Conservation (phyloP, 352 stramenopile genomes). For the Phytophthora macrochlamydospora region DNA sequence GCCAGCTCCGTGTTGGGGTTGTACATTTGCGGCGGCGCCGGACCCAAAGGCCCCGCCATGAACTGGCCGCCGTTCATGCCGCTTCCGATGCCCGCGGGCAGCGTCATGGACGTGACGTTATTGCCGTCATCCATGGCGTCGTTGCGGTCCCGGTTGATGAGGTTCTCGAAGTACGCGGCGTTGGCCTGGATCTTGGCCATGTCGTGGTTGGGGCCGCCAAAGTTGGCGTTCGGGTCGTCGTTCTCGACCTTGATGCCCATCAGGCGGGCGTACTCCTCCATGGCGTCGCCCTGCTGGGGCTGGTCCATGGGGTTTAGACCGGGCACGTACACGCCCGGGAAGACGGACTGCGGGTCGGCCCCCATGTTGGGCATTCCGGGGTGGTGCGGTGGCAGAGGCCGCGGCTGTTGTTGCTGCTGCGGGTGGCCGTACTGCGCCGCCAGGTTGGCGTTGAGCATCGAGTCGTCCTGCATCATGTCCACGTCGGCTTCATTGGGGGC, state of each 20-base stretch:
- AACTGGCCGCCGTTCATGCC: slow-evolving; percentile 55
- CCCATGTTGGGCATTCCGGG: slow-evolving; percentile 13
- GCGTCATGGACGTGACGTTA: slow-evolving; percentile 68
- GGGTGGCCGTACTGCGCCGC: slow-evolving; percentile 49
- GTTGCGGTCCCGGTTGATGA: slow-evolving; percentile 65
- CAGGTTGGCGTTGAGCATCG: slow-evolving; percentile 57
- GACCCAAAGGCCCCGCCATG: slow-evolving; percentile 36
- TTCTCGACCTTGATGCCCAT: slow-evolving; percentile 87
- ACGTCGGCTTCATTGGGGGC: slow-evolving; percentile 59
- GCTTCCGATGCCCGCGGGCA: slow-evolving; percentile 68
- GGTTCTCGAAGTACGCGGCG: slow-evolving; percentile 81
- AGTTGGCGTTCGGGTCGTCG: slow-evolving; percentile 37
- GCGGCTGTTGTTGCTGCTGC: slow-evolving; percentile 21
- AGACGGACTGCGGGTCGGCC: slow-evolving; percentile 27
- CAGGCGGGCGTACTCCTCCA: slow-evolving; percentile 82
- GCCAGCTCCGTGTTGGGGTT: slow-evolving; percentile 61
- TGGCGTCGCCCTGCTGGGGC: slow-evolving; percentile 48
- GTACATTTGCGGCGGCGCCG: slow-evolving; percentile 40
- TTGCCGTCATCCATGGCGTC: slow-evolving; percentile 48
- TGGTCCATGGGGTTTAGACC: slow-evolving; percentile 53
- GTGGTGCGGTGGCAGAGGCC: slow-evolving; percentile 12
- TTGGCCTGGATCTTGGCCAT: slow-evolving; percentile 80
- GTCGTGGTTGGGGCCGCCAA: slow-evolving; percentile 50
- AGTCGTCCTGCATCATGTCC: slow-evolving; percentile 80
- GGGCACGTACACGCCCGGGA: slow-evolving; percentile 58